phyloP scores from a whole-genome alignment of 1,284 basidiomycete species.

The Naganishia sp. region DNA sequence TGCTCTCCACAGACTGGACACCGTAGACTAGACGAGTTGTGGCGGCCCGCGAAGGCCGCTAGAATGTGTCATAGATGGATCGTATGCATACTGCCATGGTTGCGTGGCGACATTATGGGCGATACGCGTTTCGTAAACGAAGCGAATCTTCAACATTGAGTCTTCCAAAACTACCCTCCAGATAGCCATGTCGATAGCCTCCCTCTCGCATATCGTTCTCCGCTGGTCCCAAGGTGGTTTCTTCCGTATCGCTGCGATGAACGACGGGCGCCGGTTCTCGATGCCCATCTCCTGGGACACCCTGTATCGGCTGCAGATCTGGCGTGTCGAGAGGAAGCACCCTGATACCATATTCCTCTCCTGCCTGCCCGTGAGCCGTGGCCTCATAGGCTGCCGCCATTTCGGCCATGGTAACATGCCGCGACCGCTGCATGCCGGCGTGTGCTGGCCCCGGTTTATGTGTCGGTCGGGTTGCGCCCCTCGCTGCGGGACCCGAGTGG shows the following conservation, averaged over 20 bases:
- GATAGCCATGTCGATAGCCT: background rate
- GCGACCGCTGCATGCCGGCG: background rate
- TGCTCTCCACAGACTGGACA: too few relatives aligned
- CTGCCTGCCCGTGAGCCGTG: slow-evolving; percentile 8
- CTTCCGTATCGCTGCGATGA: slow-evolving; percentile 8
- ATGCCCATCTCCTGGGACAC: background rate
- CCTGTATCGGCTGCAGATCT: too few relatives aligned
- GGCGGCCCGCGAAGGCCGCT: too few relatives aligned
- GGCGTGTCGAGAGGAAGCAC: slow-evolving; percentile 2
- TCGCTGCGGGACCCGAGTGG: background rate
- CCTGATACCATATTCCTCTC: slow-evolving; percentile 24
- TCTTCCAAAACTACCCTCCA: slow-evolving; percentile 23
- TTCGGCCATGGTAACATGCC: slow-evolving; percentile 12
- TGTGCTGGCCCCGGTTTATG: background rate
- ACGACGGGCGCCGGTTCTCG: background rate
- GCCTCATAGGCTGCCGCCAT: slow-evolving; percentile 18
- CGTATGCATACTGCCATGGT: background rate
- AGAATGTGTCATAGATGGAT: too few relatives aligned
- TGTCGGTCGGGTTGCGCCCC: background rate
- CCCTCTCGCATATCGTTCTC: background rate
- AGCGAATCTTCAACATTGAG: slow-evolving; percentile 12
- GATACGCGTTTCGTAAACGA: background rate
- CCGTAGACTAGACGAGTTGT: background rate
- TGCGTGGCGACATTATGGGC: too few relatives aligned
- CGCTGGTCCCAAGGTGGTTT: background rate